Conservation (phyloP, 164 flowering plant species). For the Aristolochia fimbriata region DNA sequence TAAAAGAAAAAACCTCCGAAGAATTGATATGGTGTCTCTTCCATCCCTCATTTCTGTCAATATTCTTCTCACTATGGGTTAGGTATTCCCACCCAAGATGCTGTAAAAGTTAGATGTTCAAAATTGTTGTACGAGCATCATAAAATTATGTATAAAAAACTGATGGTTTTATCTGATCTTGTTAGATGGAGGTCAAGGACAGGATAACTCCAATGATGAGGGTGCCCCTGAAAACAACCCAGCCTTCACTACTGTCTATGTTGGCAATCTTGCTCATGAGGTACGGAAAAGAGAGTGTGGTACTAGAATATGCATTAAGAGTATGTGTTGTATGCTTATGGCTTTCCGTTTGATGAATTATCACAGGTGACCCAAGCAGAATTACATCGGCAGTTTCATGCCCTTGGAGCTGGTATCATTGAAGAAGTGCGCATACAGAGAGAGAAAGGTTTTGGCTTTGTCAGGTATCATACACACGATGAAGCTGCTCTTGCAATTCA, state of each 20-base stretch:
- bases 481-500: constrained; percentile 97
- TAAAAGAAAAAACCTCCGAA: too few relatives aligned
- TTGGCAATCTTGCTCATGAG: constrained; percentile 97
- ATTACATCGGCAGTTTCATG: constrained; percentile 88
- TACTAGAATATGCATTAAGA: background rate
- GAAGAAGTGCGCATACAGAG: constrained; percentile 95
- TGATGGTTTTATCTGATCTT: background rate
- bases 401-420: constrained; percentile 87
- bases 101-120: too few relatives aligned
- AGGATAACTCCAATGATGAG: constrained; percentile 54
- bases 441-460: constrained; percentile 98
- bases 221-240: constrained; percentile 88
- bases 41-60: too few relatives aligned
- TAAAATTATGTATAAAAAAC: background rate
- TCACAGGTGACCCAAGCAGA: constrained; percentile 82
- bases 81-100: too few relatives aligned
- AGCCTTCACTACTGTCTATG: constrained; percentile 87
- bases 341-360: background rate
- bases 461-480: constrained; percentile 79
- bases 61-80: too few relatives aligned
- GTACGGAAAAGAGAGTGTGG: constrained; percentile 12
- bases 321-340: background rate
- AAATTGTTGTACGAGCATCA: too few relatives aligned
- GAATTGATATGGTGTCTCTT: too few relatives aligned
- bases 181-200: constrained; percentile 58